Base-by-base conservation (phyloP, 2,329 filamentous ascomycete genomes). In the Cercospora sp. region DNA sequence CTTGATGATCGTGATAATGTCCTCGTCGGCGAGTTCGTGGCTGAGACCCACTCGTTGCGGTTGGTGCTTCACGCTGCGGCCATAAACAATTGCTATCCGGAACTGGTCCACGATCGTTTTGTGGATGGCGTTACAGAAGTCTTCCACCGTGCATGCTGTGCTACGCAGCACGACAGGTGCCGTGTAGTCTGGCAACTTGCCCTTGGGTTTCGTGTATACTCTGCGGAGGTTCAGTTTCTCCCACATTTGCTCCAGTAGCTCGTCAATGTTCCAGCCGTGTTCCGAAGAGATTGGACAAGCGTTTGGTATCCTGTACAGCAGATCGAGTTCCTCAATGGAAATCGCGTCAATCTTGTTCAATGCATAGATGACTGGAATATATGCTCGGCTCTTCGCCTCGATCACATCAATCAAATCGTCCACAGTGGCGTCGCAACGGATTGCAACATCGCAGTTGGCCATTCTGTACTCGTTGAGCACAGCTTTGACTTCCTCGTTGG, bases 261-360 rank as follows among this genome's bases (percentile, higher is more conserved):
- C 95, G 79, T 99, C 95, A 69, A 99, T 82, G 81, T 99, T 99
- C 95, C 95, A 99, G 66, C 95, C 95, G 78, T 84, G 83, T 82
- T 99, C 95, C 33, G 94, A 95, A 79, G 94, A 97, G 82, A 99
- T 98, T 30, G 95, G 95, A 68, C 95, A 95, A 13, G 95, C 93
- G 79, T 98, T 96, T 60, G 95, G 95, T 73, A 99, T 99, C 51
- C 94, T 90, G 82, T 99, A 98, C 30, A 99, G 86, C 69, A 99
- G 84, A 81, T 99, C 95, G 69, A 99, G 86, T 81, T 99, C 95
- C 81, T 99, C 94, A 74, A 99, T 98, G 62, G 92, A 94, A 79
- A 99, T 98, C 65, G 94, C 89, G 81, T 99, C 95, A 74, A 99
- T 99, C 85, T 99, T 99, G 87, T 99, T 99, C 76, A 99, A 86